A percentile compares a stretch with the other conserved stretches of the same genome.
phyloP scores from a whole-genome alignment of 228 moss, liverwort and hornwort genomes.

The Sphagnum magellanicum region DNA sequence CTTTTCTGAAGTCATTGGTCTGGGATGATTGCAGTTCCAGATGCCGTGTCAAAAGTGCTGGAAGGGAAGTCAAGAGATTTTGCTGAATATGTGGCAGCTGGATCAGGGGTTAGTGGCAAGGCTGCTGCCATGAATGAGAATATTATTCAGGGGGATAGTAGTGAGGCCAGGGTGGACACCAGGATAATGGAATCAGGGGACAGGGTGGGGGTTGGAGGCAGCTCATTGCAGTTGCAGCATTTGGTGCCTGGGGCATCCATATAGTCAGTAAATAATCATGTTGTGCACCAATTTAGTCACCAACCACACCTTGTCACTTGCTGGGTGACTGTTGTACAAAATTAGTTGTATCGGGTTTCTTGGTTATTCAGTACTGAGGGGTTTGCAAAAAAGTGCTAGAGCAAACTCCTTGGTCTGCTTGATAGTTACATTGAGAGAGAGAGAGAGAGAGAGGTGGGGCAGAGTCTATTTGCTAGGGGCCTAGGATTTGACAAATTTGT shows the following conservation, averaged over 20 bases:
- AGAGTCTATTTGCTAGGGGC: too few relatives aligned
- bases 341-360: too few relatives aligned
- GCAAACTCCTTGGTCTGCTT: too few relatives aligned
- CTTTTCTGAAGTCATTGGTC: not conserved
- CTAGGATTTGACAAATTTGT: too few relatives aligned
- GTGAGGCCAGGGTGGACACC: conserved; percentile 16
- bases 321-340: too few relatives aligned
- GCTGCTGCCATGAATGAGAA: conserved; percentile 26
- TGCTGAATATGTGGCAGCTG: conserved; percentile 15
- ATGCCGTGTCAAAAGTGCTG: conserved; percentile 1
- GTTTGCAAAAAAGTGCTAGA: too few relatives aligned
- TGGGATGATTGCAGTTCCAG: not conserved
- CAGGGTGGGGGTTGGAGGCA: conserved; percentile 54
- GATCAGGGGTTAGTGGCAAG: conserved; percentile 31
- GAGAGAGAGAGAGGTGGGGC: too few relatives aligned
- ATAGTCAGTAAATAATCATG: not conserved
- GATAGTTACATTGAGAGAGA: too few relatives aligned
- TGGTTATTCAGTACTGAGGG: too few relatives aligned
- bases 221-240: conserved; percentile 56
- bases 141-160: conserved; percentile 17
- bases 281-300: too few relatives aligned
- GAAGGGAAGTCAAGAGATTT: conserved; percentile 22
- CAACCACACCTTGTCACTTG: too few relatives aligned
- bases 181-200: conserved; percentile 17
- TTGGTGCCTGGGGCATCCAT: conserved; percentile 8